These are phyloP conservation scores for Hibiscus mutabilis DNA, from an alignment of 345 rosid species.

Conservation along the genomic window DNA sequence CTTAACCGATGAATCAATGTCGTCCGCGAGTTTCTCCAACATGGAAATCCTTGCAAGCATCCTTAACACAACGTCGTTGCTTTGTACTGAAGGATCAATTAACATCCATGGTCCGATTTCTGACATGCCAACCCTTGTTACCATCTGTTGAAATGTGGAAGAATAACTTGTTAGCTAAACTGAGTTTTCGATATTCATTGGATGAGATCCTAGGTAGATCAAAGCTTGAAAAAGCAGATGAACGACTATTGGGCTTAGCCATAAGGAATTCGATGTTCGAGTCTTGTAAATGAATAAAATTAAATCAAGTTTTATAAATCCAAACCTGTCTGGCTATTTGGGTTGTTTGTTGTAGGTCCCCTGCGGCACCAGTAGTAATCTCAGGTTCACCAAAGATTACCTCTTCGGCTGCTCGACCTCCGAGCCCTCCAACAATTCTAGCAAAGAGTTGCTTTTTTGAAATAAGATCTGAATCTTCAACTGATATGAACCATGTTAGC, in stretches of 20 bases:
- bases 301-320: neutral
- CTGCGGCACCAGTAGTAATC: slow-evolving; percentile 65
- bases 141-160: slow-evolving; percentile 40
- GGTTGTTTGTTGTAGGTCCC: slow-evolving; percentile 59
- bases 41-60: slow-evolving; percentile 59
- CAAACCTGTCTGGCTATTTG: slow-evolving; percentile 63
- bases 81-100: slow-evolving; percentile 43
- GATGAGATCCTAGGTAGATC: neutral
- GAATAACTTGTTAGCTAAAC: neutral
- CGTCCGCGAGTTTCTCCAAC: slow-evolving; percentile 66
- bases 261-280: no score
- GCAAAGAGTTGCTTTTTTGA: slow-evolving; percentile 60
- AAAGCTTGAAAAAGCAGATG: neutral
- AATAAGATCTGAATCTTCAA: slow-evolving; percentile 52
- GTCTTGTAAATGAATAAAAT: neutral
- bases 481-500: slow-evolving; percentile 65
- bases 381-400: slow-evolving; percentile 68
- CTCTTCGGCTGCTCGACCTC: slow-evolving; percentile 72
- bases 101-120: slow-evolving; percentile 68
- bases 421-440: slow-evolving; percentile 65
- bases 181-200: no score
- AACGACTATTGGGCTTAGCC: no score
- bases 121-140: slow-evolving; percentile 72
- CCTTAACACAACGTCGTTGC: slow-evolving; percentile 51
- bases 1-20: slow-evolving; percentile 45